Evolutionary conservation across 2,329 filamentous ascomycete species (phyloP).

Genomic region (Colletotrichum tabaci): DNA sequence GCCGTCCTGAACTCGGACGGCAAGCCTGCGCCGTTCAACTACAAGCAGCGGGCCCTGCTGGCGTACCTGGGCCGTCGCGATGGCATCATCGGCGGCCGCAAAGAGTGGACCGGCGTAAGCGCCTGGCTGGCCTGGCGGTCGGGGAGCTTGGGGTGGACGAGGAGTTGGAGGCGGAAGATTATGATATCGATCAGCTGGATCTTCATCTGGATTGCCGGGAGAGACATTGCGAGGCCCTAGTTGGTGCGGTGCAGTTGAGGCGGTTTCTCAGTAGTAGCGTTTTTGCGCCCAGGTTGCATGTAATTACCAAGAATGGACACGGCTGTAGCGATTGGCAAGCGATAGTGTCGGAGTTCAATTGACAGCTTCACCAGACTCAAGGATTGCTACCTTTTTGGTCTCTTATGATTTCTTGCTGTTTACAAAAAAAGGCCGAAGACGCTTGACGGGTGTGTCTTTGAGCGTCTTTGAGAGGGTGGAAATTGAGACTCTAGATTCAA

Average conservation of each 20-base stretch:
- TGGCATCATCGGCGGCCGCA: conserved; percentile 32
- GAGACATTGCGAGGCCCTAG: conserved; percentile 32
- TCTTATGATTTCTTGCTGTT: too few species aligned
- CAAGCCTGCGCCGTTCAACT: not conserved
- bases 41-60: conserved; percentile 29
- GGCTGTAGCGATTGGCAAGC: too few species aligned
- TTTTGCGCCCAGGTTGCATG: not conserved
- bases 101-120: conserved; percentile 32
- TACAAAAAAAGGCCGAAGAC: too few species aligned
- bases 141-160: conserved; percentile 31
- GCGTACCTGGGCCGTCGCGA: conserved; percentile 33
- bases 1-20: not conserved
- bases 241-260: too few species aligned
- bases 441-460: too few species aligned
- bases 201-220: conserved; percentile 30
- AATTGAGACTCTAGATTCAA: too few species aligned
- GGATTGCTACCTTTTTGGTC: too few species aligned
- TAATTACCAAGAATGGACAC: not conserved
- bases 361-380: too few species aligned
- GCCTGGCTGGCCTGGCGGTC: conserved; percentile 37
- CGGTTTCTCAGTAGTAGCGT: accelerated
- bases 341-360: too few species aligned
- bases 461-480: too few species aligned
- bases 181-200: conserved; percentile 32
- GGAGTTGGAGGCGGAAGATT: conserved; percentile 37